Conservation (phyloP, 495 filamentous ascomycete species). For the Thozetella sp. region DNA sequence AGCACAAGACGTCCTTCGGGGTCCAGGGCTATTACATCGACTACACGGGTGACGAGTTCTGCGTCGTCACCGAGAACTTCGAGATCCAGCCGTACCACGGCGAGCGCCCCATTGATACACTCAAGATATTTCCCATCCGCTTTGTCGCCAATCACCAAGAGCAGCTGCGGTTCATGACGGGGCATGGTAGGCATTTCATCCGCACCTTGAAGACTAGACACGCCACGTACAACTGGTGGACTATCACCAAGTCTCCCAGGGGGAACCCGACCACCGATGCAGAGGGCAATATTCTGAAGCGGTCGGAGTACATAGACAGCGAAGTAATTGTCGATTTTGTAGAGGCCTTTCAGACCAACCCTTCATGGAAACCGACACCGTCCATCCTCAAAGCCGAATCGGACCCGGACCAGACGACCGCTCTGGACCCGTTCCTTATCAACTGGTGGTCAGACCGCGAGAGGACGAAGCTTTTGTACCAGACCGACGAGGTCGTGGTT, state of each 20-base stretch:
- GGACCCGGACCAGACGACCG: background rate
- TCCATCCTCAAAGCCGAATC: background rate
- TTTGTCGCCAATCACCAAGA: conserved; percentile 50
- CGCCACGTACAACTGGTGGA: conserved; percentile 40
- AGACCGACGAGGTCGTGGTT: conserved; percentile 25
- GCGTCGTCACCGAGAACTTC: conserved; percentile 41
- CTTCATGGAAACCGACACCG: conserved; percentile 18
- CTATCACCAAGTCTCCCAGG: conserved; percentile 24
- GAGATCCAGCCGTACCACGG: conserved; percentile 51
- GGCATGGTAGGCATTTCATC: conserved; percentile 46
- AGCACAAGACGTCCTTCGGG: background rate
- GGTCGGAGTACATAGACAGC: conserved; percentile 42
- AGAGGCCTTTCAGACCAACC: conserved; percentile 35
- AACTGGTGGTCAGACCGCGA: conserved; percentile 9
- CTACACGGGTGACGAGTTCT: conserved; percentile 60
- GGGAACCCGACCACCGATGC: conserved; percentile 16
- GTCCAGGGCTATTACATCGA: conserved; percentile 49
- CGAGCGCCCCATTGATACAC: conserved; percentile 50
- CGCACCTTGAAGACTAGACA: conserved; percentile 48
- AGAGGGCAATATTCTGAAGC: conserved; percentile 20
- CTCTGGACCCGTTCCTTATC: conserved; percentile 2
- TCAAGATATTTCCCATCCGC: conserved; percentile 56
- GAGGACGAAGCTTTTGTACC: conserved; percentile 8
- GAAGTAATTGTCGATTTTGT: conserved; percentile 48
- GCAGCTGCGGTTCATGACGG: conserved; percentile 32